Conservation (phyloP, 1,284 basidiomycete species). For the Inonotus obliquus region DNA sequence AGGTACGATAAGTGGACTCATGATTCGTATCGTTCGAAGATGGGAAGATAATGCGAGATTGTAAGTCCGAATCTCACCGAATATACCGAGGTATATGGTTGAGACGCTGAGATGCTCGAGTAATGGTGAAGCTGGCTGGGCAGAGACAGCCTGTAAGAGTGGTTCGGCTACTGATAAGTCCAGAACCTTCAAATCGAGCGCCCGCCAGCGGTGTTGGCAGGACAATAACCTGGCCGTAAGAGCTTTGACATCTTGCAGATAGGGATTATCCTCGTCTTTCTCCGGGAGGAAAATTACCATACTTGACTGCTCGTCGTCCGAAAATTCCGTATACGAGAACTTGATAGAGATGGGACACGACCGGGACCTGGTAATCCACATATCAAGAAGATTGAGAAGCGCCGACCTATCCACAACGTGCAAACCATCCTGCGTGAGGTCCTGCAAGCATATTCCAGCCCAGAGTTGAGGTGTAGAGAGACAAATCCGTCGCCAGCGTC, state of each 20-base stretch:
- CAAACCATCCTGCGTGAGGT: not conserved
- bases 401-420: not conserved
- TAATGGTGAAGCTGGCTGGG: not conserved
- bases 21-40: constrained; percentile 1
- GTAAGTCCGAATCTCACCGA: constrained; percentile 4
- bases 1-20: constrained; percentile 8
- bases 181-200: constrained; percentile 1
- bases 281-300: constrained; percentile 3
- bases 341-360: constrained; percentile 6
- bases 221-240: constrained; percentile 3
- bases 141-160: constrained; percentile 5
- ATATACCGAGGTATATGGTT: constrained; percentile 8
- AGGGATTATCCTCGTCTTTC: not conserved
- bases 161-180: constrained; percentile 1
- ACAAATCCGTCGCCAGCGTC: constrained; percentile 1
- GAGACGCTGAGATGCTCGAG: constrained; percentile 8
- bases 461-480: constrained; percentile 9
- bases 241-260: not conserved
- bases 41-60: constrained; percentile 7
- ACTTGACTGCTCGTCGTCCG: not conserved
- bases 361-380: constrained; percentile 6
- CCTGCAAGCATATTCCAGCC: not conserved
- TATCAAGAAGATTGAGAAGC: not conserved
- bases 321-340: constrained; percentile 9
- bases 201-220: constrained; percentile 8